Evolutionary conservation across 2,329 filamentous ascomycete genomes (phyloP), one percentile per base, ranked within the genome.

Genomic region (Diplodia seriata): DNA sequence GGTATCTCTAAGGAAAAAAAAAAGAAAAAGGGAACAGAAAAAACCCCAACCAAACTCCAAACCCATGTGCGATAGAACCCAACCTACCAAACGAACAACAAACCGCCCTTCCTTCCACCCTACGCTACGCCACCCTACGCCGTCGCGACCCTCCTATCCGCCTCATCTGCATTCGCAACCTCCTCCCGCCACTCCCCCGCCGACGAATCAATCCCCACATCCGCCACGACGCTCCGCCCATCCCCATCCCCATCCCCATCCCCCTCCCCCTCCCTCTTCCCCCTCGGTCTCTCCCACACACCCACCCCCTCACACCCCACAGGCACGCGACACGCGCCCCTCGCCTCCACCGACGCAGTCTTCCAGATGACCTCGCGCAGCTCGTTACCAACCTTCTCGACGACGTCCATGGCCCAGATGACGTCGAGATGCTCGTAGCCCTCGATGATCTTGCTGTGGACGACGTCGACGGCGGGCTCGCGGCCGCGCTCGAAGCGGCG

Each of bases 391-490:
- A 97, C 91, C 76, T 94, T 87, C 57, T 94, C 89, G 18, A 93
- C 87, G 0, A 89, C 88, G 75, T 97, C 93, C 84, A 97, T 92
- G 0, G 94, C 93, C 94, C 94, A 97, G 47, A 98, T 88, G 1
- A 97, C 92, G 79, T 97, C 94, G 4, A 98, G 85, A 79, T 98
- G 94, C 80, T 97, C 94, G 76, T 97, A 97, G 56, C 90, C 92
- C 2, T 92, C 88, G 53, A 97, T 91, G 26, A 96, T 83, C 76
- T 92, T 96, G 70, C 86, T 86, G 79, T 97, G 91, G 4, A 97
- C 91, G 5, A 97, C 81, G 49, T 86, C 83, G 9, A 96, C 92
- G 74, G 92, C 84, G 1, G 94, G 94, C 78, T 98, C 94, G 31
- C 91, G 84, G 0, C 91, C 91, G 51, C 86, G 85, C 73, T 91